Evolutionary conservation across 2,329 filamentous ascomycete genomes (phyloP).

Genomic region (Beauveria pseudobassiana): DNA sequence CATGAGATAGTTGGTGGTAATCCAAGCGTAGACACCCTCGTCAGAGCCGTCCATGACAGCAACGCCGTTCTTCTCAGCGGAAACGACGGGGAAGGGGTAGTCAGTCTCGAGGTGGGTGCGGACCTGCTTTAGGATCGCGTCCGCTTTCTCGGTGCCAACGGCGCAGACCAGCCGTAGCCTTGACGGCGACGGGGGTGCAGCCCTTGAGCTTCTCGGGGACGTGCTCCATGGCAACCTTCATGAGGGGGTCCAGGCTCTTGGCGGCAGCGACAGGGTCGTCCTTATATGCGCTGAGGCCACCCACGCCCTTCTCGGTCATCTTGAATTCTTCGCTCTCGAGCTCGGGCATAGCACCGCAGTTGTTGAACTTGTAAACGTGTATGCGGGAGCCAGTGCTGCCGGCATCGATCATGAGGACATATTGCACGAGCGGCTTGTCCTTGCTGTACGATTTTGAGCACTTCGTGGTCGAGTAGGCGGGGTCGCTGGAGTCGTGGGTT

Average conservation of each 20-base stretch:
- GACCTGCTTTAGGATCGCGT: conserved; percentile 80
- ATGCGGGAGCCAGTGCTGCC: conserved; percentile 97
- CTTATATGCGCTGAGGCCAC: conserved; percentile 80
- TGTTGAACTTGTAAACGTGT: conserved; percentile 96
- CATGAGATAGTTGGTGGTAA: conserved; percentile 96
- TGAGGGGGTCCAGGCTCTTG: conserved; percentile 76
- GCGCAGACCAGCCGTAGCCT: conserved; percentile 90
- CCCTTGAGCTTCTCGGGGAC: conserved; percentile 83
- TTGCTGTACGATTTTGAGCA: conserved; percentile 79
- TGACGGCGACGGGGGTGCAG: conserved; percentile 95
- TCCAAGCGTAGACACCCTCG: conserved; percentile 98
- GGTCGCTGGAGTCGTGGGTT: conserved; percentile 39
- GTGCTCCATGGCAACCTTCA: conserved; percentile 75
- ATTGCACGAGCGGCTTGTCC: conserved; percentile 91
- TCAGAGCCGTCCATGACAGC: conserved; percentile 96
- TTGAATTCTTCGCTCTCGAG: conserved; percentile 88
- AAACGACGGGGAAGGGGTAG: conserved; percentile 92
- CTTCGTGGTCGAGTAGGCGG: conserved; percentile 59
- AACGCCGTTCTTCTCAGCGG: conserved; percentile 76
- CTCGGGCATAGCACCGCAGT: conserved; percentile 60
- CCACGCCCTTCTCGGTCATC: conserved; percentile 81
- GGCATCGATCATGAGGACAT: conserved; percentile 97
- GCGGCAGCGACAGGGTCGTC: conserved; percentile 82
- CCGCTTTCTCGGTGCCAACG: conserved; percentile 73
- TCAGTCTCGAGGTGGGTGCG: conserved; percentile 73